Conservation (phyloP, 192 early-diverging fungal genomes). For the Phycomyces nitens region DNA sequence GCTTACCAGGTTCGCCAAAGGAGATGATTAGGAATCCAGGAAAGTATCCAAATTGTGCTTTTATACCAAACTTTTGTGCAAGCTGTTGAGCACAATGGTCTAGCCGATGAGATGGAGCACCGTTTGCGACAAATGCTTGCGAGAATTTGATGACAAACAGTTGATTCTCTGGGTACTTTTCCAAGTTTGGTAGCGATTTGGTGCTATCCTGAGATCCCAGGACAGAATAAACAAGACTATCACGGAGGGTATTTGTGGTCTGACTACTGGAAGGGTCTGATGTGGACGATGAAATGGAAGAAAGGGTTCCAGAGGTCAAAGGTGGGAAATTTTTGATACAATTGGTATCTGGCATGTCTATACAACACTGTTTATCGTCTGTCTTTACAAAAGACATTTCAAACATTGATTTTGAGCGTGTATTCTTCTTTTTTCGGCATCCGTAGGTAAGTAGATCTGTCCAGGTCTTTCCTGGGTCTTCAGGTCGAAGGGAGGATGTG, state of each 20-base stretch:
- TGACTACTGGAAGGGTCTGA: neutral
- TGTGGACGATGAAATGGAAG: neutral
- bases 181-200: neutral
- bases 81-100: conserved; percentile 18
- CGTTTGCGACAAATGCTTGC: conserved; percentile 4
- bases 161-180: neutral
- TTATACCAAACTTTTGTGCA: conserved; percentile 4
- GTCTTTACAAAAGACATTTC: neutral
- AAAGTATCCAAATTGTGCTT: conserved; percentile 22
- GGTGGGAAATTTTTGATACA: neutral
- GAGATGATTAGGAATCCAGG: conserved; percentile 22
- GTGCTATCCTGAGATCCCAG: neutral
- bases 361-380: neutral
- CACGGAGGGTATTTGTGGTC: neutral
- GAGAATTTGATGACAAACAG: conserved; percentile 13
- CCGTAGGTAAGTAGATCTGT: neutral
- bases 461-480: neutral
- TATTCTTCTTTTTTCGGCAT: neutral
- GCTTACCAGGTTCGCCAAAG: conserved; percentile 15
- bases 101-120: conserved; percentile 21
- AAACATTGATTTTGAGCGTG: neutral
- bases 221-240: neutral
- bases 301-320: neutral
- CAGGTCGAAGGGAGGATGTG: neutral
- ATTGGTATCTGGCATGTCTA: conserved; percentile 1